Evolutionary conservation across 164 flowering plant genomes (phyloP).

Genomic region (Vitis vinifera): DNA sequence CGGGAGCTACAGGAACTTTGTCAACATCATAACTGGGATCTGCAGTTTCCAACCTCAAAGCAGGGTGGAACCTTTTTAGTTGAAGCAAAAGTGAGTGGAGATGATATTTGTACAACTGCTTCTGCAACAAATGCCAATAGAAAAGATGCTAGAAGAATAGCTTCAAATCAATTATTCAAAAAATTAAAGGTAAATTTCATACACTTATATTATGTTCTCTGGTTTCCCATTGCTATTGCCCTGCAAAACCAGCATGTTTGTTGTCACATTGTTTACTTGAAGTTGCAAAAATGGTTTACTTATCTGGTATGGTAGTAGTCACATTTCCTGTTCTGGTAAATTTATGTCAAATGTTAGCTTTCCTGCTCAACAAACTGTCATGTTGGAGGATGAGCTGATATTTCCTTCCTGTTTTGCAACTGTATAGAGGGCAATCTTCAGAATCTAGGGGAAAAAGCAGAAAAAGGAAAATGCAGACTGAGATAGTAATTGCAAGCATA

Average conservation of each 20-base stretch:
- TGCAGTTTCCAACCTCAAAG: constrained; percentile 33
- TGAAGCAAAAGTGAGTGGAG: constrained; percentile 40
- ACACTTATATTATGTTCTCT: neutral
- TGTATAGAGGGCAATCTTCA: too few relatives aligned
- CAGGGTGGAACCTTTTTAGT: constrained; percentile 38
- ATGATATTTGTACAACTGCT: constrained; percentile 23
- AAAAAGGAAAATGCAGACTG: too few relatives aligned
- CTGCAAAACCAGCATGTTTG: too few relatives aligned
- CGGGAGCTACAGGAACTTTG: constrained; percentile 84
- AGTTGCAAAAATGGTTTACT: too few relatives aligned
- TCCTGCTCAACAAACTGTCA: neutral
- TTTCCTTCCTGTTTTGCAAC: too few relatives aligned
- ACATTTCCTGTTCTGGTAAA: neutral
- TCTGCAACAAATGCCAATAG: constrained; percentile 43
- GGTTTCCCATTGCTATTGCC: too few relatives aligned
- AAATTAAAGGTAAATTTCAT: constrained; percentile 57
- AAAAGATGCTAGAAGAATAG: constrained; percentile 60
- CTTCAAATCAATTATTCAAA: constrained; percentile 36
- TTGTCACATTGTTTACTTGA: too few relatives aligned
- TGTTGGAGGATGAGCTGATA: neutral
- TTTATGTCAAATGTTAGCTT: neutral
- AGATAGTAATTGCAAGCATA: neutral
- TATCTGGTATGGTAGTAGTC: too few relatives aligned
- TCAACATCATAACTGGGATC: constrained; percentile 48
- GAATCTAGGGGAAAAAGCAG: too few relatives aligned